phyloP scores from a whole-genome alignment of 352 stramenopile species.

The Phytopythium montanum region DNA sequence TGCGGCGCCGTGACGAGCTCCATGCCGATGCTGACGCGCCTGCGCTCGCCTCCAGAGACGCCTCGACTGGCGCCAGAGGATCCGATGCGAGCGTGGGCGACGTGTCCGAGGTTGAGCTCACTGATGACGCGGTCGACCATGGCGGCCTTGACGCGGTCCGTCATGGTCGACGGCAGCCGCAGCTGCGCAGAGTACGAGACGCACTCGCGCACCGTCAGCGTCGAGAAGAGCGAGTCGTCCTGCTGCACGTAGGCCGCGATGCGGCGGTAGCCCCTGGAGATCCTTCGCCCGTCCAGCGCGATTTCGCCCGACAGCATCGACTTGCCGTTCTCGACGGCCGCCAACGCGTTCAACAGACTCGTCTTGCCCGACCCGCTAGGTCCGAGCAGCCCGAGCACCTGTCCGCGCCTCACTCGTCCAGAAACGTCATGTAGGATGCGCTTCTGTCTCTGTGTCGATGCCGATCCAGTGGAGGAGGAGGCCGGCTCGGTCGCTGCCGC shows the following conservation, averaged over 20 bases:
- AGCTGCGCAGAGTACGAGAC: conserved; percentile 82
- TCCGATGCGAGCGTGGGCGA: conserved; percentile 59
- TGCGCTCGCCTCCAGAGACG: conserved; percentile 91
- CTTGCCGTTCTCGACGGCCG: conserved; percentile 63
- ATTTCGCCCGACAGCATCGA: conserved; percentile 53
- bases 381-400: conserved; percentile 69
- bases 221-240: conserved; percentile 79
- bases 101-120: conserved; percentile 70
- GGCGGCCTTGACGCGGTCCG: conserved; percentile 48
- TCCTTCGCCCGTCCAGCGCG: conserved; percentile 48
- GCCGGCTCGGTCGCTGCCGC: conserved; percentile 10
- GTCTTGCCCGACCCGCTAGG: conserved; percentile 83
- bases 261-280: conserved; percentile 59
- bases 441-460: conserved; percentile 10
- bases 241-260: conserved; percentile 88
- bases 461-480: too few species aligned
- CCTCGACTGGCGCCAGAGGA: conserved; percentile 58
- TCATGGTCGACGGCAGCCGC: conserved; percentile 45
- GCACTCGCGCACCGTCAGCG: conserved; percentile 81
- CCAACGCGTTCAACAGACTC: conserved; percentile 75
- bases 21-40: conserved; percentile 92
- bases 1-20: conserved; percentile 90
- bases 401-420: conserved; percentile 41
- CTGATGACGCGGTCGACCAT: conserved; percentile 70
- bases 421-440: conserved; percentile 63